phyloP scores from a whole-genome alignment of 2,329 filamentous ascomycete species.

The Scortechinia acanthostroma region DNA sequence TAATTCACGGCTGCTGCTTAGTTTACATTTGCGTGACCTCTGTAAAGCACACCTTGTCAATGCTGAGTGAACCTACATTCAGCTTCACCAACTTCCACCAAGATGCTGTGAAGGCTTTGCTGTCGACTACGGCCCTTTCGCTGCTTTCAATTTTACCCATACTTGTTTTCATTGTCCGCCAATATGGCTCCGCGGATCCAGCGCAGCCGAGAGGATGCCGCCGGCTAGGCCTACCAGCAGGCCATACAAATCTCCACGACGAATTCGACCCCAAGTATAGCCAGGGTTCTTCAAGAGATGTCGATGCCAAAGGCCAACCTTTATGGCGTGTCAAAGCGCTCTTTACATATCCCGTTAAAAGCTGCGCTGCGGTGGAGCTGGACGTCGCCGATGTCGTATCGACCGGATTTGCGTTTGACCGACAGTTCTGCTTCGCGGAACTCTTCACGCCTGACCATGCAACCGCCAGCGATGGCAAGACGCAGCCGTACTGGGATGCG shows the following conservation, averaged over 20 bases:
- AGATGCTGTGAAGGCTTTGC: too few species aligned
- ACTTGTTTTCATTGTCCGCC: too few species aligned
- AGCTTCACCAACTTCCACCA: too few species aligned
- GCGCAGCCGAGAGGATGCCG: background rate
- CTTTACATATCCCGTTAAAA: background rate
- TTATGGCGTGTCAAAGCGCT: constrained; percentile 1
- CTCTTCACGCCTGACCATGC: background rate
- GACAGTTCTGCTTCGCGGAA: background rate
- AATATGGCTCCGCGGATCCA: too few species aligned
- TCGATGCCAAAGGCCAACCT: background rate
- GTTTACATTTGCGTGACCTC: too few species aligned
- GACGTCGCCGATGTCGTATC: background rate
- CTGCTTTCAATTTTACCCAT: too few species aligned
- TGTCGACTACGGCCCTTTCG: too few species aligned
- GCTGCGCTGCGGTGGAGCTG: background rate
- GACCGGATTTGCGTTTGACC: background rate
- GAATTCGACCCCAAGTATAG: background rate
- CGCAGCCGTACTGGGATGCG: background rate
- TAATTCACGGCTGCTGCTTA: too few species aligned
- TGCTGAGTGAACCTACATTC: too few species aligned
- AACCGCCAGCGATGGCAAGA: background rate
- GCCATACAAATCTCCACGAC: background rate
- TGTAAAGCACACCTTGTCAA: too few species aligned
- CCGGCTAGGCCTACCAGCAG: background rate
- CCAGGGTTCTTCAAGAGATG: background rate